These are phyloP conservation scores for Lepidium sativum DNA, from an alignment of 345 rosid genomes.

Conservation along the genomic window DNA sequence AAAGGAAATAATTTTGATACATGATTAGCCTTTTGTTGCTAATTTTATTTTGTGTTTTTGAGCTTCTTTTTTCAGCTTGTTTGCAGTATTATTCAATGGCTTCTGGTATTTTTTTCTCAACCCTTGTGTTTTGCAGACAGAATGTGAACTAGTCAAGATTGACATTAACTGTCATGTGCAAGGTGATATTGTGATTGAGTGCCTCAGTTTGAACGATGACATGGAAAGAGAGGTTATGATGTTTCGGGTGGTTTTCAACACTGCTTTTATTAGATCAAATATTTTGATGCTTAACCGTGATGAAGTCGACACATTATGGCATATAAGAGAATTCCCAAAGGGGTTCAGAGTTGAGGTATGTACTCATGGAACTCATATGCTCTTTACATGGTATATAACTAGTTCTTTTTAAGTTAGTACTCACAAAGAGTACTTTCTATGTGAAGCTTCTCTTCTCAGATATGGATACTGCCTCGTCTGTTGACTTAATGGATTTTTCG, in stretches of 20 bases:
- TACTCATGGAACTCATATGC: neutral
- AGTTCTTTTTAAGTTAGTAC: slow-evolving; percentile 1
- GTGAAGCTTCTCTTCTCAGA: slow-evolving; percentile 91
- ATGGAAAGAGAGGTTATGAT: slow-evolving; percentile 69
- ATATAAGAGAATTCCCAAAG: slow-evolving; percentile 77
- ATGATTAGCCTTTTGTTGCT: neutral
- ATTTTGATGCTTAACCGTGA: slow-evolving; percentile 90
- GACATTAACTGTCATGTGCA: slow-evolving; percentile 82
- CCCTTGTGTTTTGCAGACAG: slow-evolving; percentile 47
- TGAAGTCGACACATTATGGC: slow-evolving; percentile 84
- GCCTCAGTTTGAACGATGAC: slow-evolving; percentile 70
- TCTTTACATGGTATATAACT: slow-evolving; percentile 9
- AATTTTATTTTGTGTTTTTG: neutral
- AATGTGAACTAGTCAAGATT: slow-evolving; percentile 76
- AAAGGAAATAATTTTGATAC: neutral
- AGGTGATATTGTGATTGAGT: slow-evolving; percentile 91
- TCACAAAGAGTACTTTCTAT: slow-evolving; percentile 29
- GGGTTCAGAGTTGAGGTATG: slow-evolving; percentile 90
- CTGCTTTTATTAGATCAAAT: slow-evolving; percentile 89
- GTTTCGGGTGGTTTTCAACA: slow-evolving; percentile 84
- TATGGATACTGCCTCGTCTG: slow-evolving; percentile 73
- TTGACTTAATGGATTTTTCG: slow-evolving; percentile 50
- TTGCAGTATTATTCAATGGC: neutral
- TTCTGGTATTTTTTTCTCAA: neutral
- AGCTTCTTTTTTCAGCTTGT: neutral